phyloP scores from a whole-genome alignment of 163 green algal species.

The Coccomyxa subellipsoidea region DNA sequence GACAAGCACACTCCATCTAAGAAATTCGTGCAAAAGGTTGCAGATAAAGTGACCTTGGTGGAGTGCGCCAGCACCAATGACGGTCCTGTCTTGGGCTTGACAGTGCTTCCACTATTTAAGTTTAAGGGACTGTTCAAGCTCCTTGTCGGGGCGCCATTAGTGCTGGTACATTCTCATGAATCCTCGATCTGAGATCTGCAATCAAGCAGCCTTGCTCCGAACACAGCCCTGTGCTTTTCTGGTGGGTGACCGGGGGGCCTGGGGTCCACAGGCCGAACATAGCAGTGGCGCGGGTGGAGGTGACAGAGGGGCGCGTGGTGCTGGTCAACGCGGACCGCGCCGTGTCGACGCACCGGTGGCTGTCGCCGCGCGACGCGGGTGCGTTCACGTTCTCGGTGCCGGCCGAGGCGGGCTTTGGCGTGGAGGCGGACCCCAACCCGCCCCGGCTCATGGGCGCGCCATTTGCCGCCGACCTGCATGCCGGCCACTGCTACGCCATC shows the following conservation, averaged over 20 bases:
- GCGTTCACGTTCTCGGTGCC: constrained; percentile 44
- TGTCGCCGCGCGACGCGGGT: constrained; percentile 12
- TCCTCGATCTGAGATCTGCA: no score
- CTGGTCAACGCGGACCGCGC: constrained; percentile 33
- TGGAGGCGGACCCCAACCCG: constrained; percentile 33
- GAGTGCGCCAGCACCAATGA: no score
- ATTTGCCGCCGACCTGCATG: constrained; percentile 31
- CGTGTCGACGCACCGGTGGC: constrained; percentile 37
- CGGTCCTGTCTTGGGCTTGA: no score
- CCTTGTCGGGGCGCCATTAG: no score
- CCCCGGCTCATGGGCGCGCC: constrained; percentile 30
- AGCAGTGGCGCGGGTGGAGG: constrained; percentile 25
- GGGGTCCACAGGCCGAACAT: constrained; percentile 32
- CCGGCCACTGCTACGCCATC: constrained; percentile 26
- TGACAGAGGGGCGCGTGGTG: constrained; percentile 35
- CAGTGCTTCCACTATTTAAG: no score
- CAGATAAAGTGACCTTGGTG: no score
- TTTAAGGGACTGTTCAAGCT: no score
- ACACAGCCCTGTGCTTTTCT: neutral
- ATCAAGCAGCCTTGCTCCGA: neutral
- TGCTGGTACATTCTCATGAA: no score
- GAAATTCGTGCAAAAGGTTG: no score
- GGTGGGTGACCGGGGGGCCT: no score
- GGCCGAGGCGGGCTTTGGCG: constrained; percentile 15
- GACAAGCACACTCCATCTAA: no score